Evolutionary conservation across 768 basidiomycete genomes (phyloP), one percentile per base, ranked within the genome.

Genomic region (Mrakia gelida): DNA sequence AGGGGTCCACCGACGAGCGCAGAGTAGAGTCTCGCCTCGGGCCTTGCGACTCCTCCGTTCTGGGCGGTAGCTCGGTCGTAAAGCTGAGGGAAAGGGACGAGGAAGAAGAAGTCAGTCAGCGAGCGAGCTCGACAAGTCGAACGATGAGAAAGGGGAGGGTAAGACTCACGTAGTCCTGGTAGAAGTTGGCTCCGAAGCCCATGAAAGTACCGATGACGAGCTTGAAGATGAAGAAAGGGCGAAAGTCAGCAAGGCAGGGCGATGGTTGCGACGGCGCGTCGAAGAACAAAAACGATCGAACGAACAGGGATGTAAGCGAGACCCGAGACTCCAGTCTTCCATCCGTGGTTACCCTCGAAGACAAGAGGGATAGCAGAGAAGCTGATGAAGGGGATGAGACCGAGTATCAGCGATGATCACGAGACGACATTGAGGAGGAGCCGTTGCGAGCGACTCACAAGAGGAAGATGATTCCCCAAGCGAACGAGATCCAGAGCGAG

Each of bases 281-380:
- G 45, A 10, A 23, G 59, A 38, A 49, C 8, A 18, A n/a, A 28
- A 62, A 8, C 62, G 18, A 3, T 23, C 45, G 62, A n/a, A 41
- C 63, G 62, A n/a, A 77, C 43, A 45, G 41, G 38, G 45, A 65
- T 16, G 68, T 79, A 82, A 11, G 80, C 75, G 21, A 80, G 75
- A 8, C 81, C 81, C 28, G 78, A 70, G 45, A 75, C 56, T 13
- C 80, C 81, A 52, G 80, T 79, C 6, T 43, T 30, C 80, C 80
- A 82, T 62, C 79, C 78, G 79, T 79, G 80, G 79, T 79, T 79
- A 49, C 71, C 72, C n/a, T 72, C 67, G 75, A 82, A 82, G 56
- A 76, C 75, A 0, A 82, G 77, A 6, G 80, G 80, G 52, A 82
- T 82, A 43, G 75, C 80, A 7, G 80, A 76, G 16, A 81, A 79